phyloP scores from a whole-genome alignment of 805 yeast species.

The Suhomyces kilbournensis region DNA sequence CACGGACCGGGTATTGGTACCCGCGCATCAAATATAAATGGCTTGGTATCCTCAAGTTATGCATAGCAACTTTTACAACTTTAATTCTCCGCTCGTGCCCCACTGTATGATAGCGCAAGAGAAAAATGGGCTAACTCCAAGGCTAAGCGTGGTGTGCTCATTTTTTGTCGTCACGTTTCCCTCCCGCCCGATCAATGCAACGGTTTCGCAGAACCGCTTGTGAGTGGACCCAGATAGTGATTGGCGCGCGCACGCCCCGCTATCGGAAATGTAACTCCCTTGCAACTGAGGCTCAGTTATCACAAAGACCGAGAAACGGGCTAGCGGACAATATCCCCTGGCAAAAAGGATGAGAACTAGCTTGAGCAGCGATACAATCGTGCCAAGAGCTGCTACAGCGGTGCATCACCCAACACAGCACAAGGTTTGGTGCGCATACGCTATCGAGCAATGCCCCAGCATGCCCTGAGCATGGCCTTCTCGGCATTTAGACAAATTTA shows the following conservation, averaged over 20 bases:
- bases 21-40: background rate
- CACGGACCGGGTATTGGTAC: background rate
- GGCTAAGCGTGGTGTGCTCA: background rate
- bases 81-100: too few relatives aligned
- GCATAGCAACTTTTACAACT: too few relatives aligned
- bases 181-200: background rate
- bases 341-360: too few relatives aligned
- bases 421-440: too few relatives aligned
- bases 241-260: background rate
- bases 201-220: background rate
- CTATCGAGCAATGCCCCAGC: too few relatives aligned
- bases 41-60: background rate
- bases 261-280: background rate
- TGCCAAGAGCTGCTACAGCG: background rate
- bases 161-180: background rate
- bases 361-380: background rate
- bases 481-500: too few relatives aligned
- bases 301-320: background rate
- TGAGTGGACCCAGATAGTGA: conserved; percentile 4
- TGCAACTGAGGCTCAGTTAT: background rate
- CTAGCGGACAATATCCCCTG: background rate
- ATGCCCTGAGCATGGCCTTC: too few relatives aligned
- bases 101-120: too few relatives aligned
- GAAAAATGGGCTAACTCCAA: background rate
- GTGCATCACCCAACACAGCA: background rate